Conservation (phyloP, 768 basidiomycete genomes). For the Mycena maculata region DNA sequence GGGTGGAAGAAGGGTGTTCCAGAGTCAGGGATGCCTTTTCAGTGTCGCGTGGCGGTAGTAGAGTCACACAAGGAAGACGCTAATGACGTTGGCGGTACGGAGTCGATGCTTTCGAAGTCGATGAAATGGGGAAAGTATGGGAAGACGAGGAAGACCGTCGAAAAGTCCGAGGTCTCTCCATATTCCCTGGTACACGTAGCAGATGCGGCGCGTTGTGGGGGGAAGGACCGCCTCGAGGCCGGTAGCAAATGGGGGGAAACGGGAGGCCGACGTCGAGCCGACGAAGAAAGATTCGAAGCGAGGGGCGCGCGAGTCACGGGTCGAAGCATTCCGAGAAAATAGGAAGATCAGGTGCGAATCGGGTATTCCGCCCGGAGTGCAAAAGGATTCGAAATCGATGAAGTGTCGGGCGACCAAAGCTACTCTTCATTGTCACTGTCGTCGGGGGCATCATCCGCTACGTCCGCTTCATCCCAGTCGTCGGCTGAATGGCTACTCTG, state of each 20-base stretch:
- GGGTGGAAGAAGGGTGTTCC: not conserved
- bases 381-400: not conserved
- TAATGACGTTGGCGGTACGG: not conserved
- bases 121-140: not conserved
- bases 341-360: no score
- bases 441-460: not conserved
- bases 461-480: conserved; percentile 1
- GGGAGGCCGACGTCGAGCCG: no score
- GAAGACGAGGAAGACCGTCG: not conserved
- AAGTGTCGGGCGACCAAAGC: no score
- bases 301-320: no score
- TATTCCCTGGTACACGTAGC: not conserved
- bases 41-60: conserved; percentile 12
- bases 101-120: not conserved
- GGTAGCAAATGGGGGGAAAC: not conserved
- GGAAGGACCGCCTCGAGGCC: not conserved
- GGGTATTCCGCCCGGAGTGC: no score
- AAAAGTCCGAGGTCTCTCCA: conserved; percentile 8
- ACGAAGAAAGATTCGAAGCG: no score
- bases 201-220: not conserved
- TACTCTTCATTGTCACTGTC: not conserved
- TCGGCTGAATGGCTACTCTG: conserved; percentile 19
- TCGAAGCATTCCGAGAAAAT: no score
- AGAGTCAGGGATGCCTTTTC: not conserved
- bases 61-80: no score